These are phyloP conservation scores for Colletotrichum agaves DNA, from an alignment of 2,329 filamentous ascomycete species.

Conservation along the genomic window DNA sequence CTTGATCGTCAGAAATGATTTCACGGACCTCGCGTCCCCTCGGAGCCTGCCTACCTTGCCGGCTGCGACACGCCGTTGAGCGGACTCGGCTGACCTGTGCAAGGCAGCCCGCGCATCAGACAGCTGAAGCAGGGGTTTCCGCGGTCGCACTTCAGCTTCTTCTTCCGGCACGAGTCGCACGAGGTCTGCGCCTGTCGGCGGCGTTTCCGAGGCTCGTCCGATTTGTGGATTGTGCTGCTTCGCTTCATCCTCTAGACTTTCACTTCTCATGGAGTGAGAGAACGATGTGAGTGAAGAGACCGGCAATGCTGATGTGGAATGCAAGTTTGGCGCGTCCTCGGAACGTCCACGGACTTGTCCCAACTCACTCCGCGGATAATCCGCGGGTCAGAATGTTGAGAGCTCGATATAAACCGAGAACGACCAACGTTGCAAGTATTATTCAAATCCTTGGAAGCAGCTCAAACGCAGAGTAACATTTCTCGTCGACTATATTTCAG, in stretches of 20 bases:
- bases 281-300: not conserved
- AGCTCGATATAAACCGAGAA: not conserved
- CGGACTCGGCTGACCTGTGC: constrained; percentile 37
- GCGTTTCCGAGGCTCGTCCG: not conserved
- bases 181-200: constrained; percentile 45
- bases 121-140: constrained; percentile 44
- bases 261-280: not conserved
- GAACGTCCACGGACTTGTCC: constrained; percentile 15
- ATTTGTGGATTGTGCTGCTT: not conserved
- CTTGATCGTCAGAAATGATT: not conserved
- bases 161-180: constrained; percentile 46
- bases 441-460: too few relatives aligned
- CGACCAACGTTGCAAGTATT: not conserved
- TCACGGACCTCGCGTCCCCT: too few relatives aligned
- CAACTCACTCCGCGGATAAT: constrained; percentile 19
- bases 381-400: constrained; percentile 7
- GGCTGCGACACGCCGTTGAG: not conserved
- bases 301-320: not conserved
- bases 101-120: constrained; percentile 41
- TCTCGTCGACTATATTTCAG: too few relatives aligned
- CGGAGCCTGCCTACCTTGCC: not conserved
- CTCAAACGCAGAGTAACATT: too few relatives aligned
- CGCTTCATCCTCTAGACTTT: constrained; percentile 17
- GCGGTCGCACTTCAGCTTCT: constrained; percentile 49
- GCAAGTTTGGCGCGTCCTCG: not conserved